Conservation (phyloP, 176 grass and related monocot species). For the Saccharum officinarum region DNA sequence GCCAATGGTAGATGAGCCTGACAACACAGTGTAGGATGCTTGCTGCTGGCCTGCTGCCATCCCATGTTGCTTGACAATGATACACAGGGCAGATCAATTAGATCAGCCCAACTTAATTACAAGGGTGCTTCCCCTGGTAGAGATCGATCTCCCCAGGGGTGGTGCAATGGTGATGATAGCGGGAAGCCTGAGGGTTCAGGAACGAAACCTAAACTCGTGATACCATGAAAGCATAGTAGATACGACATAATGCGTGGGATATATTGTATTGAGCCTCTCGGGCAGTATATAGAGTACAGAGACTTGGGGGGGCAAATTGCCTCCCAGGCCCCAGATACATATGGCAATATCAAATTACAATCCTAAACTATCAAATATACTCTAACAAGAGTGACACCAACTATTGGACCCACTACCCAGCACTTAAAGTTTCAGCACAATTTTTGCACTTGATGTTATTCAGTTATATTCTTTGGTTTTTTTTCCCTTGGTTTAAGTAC, state of each 20-base stretch:
- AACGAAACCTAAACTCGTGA: too few relatives aligned
- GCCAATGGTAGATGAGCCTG: background rate
- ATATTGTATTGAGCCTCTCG: background rate
- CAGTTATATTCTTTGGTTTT: background rate
- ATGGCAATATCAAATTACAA: background rate
- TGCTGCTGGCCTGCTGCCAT: background rate
- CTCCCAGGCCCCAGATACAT: background rate
- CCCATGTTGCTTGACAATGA: background rate
- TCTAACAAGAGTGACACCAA: background rate
- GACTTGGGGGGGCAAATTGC: background rate
- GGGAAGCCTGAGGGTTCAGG: too few relatives aligned
- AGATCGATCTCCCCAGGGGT: too few relatives aligned
- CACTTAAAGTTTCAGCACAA: background rate
- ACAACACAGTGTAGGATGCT: background rate
- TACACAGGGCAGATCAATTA: background rate
- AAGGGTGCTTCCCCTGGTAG: too few relatives aligned
- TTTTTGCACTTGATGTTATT: background rate
- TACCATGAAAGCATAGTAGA: too few relatives aligned
- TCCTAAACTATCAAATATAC: background rate
- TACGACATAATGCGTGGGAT: background rate
- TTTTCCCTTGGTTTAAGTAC: constrained; percentile 4
- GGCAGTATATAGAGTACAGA: background rate
- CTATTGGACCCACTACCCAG: background rate
- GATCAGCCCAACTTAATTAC: too few relatives aligned
- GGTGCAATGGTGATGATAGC: too few relatives aligned